Evolutionary conservation across 73 alveolate genomes (phyloP).

Genomic region (Blepharisma stoltei): DNA sequence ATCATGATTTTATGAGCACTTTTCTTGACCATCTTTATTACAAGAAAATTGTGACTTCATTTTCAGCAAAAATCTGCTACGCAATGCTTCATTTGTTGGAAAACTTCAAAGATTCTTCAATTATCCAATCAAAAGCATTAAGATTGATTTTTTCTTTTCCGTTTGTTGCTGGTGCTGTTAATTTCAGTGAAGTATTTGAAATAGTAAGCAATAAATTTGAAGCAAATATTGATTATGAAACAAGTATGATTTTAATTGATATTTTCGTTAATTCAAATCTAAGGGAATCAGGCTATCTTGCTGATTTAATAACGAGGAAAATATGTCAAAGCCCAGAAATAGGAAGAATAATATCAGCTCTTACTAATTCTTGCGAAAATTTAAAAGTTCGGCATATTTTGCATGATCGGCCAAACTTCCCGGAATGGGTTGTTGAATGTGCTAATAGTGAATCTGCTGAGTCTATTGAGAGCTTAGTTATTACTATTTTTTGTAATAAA

Average conservation of each 20-base stretch:
- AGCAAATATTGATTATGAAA: neutral
- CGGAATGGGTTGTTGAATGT: neutral
- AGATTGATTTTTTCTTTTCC: too few species aligned
- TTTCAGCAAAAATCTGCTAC: too few species aligned
- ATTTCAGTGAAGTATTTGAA: too few species aligned
- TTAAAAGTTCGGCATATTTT: conserved; percentile 7
- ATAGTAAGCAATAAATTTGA: neutral
- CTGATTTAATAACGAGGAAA: too few species aligned
- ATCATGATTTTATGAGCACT: too few species aligned
- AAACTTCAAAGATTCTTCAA: too few species aligned
- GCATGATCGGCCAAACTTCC: neutral
- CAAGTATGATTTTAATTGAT: neutral
- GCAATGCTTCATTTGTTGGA: too few species aligned
- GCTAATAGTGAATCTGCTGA: neutral
- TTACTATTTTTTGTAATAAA: neutral
- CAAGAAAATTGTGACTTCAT: too few species aligned
- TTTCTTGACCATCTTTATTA: too few species aligned
- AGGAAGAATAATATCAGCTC: neutral
- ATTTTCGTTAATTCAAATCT: neutral
- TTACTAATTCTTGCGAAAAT: neutral
- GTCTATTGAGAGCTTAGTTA: neutral
- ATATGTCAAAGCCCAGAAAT: neutral
- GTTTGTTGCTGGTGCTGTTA: too few species aligned
- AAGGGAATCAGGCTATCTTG: neutral
- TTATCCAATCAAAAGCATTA: too few species aligned